Base-by-base conservation (phyloP, 352 stramenopile species). In the Pythium brachiatum region DNA sequence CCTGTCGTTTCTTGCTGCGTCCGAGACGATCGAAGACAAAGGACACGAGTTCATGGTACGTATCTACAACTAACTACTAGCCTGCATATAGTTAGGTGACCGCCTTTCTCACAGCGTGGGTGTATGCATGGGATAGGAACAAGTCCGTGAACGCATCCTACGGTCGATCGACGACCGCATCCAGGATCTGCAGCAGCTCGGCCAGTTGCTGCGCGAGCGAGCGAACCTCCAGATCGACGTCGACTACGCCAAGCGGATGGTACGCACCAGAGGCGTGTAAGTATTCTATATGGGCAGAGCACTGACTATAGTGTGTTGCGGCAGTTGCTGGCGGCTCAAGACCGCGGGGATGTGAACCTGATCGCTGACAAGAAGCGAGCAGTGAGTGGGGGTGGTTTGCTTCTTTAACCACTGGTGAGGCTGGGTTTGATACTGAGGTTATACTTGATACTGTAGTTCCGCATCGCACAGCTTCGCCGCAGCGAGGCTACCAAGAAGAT, bases 241-340 rank as follows among this genome's bases (percentile, higher is more conserved):
- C 18, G 81, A 92, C 60, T 92, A 92, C 61, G 81, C 79, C 2
- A 83, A 87, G 39, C 77, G 83, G 25, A 86, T 70, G 66, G 83
- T 89, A 9, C 11, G 57, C 23, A 20, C 7, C 34, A 27, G 21
- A 2, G 27, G 13, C n/a, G n/a, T n/a, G n/a, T n/a, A n/a, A n/a
- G n/a, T n/a, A n/a, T n/a, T n/a, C n/a, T n/a, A n/a, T n/a, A n/a
- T n/a, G n/a, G n/a, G n/a, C n/a, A n/a, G n/a, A n/a, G n/a, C n/a
- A n/a, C n/a, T n/a, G n/a, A n/a, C n/a, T n/a, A n/a, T n/a, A n/a
- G n/a, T n/a, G n/a, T 25, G 7, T 31, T 56, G 21, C 15, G n/a
- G 2, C 46, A 92, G 82, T 47, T 92, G 27, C 26, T 62, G 0
- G 41, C 81, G 11, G 80, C 86, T 12, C 68, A 87, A 46, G 78